Percentiles rank a stretch among this genome's conserved stretches.
These are phyloP conservation scores for Podila epicladia DNA, from an alignment of 192 early-diverging fungal genomes.

Conservation along the genomic window DNA sequence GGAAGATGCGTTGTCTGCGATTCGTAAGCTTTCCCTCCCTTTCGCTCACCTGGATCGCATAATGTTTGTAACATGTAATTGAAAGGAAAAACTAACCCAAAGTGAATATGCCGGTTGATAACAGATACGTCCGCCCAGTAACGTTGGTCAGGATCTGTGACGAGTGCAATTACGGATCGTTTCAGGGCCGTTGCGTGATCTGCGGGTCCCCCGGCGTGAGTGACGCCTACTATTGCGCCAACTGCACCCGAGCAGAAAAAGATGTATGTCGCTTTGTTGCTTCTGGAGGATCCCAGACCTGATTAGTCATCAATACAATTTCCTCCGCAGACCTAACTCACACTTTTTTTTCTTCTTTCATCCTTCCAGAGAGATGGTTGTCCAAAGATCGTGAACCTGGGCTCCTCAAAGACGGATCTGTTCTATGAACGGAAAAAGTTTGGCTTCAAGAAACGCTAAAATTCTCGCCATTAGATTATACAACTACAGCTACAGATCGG, in stretches of 20 bases:
- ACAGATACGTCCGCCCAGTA: conserved; percentile 84
- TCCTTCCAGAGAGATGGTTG: conserved; percentile 86
- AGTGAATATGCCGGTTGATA: no score
- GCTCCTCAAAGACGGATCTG: conserved; percentile 88
- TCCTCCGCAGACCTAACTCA: no score
- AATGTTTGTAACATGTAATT: no score
- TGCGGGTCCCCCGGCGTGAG: conserved; percentile 91
- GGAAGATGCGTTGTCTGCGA: conserved; percentile 98
- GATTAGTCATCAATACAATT: no score
- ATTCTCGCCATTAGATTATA: not conserved
- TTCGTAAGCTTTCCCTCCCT: conserved; percentile 63
- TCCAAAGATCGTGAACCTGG: conserved; percentile 98
- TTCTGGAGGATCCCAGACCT: not conserved
- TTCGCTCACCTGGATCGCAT: not conserved
- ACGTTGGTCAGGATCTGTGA: conserved; percentile 93
- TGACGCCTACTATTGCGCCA: conserved; percentile 95
- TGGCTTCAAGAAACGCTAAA: conserved; percentile 74
- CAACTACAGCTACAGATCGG: not conserved
- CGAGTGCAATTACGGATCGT: conserved; percentile 96
- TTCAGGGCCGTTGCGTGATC: conserved; percentile 90
- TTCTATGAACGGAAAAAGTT: conserved; percentile 96
- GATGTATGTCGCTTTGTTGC: conserved; percentile 65
- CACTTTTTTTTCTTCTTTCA: not conserved
- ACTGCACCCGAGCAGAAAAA: conserved; percentile 91
- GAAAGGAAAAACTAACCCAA: not conserved